phyloP scores from a whole-genome alignment of 2,329 filamentous ascomycete species.

The Venturia carpophila region DNA sequence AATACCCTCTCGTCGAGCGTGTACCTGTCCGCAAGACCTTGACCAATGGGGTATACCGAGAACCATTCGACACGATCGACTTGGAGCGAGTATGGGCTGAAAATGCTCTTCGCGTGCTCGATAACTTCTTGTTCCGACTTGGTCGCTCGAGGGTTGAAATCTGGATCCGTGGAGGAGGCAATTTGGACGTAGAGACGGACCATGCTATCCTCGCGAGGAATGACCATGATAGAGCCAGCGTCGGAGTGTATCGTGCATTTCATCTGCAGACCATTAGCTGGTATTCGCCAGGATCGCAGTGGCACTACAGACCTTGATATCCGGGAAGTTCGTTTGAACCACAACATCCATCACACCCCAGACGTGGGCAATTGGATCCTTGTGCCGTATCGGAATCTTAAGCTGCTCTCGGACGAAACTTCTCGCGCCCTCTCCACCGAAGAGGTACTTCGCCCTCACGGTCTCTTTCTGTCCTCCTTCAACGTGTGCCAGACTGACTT shows the following conservation, averaged over 20 bases:
- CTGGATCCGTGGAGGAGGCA: constrained; percentile 52
- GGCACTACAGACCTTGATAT: constrained; percentile 46
- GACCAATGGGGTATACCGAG: constrained; percentile 58
- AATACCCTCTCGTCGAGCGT: constrained; percentile 58
- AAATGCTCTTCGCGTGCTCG: constrained; percentile 48
- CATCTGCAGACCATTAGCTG: constrained; percentile 37
- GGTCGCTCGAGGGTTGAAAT: constrained; percentile 54
- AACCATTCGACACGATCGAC: constrained; percentile 61
- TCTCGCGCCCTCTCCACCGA: constrained; percentile 54
- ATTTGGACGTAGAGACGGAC: constrained; percentile 52
- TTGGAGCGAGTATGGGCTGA: constrained; percentile 52
- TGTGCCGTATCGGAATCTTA: constrained; percentile 57
- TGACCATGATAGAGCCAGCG: constrained; percentile 56
- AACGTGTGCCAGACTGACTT: constrained; percentile 68
- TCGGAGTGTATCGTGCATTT: constrained; percentile 62
- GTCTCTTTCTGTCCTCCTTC: constrained; percentile 65
- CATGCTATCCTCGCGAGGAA: constrained; percentile 48
- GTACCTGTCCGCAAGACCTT: constrained; percentile 57
- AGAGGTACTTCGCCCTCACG: constrained; percentile 54
- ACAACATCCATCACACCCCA: constrained; percentile 63
- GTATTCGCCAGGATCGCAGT: neutral
- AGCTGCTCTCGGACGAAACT: constrained; percentile 56
- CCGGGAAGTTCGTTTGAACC: constrained; percentile 54
- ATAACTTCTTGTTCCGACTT: constrained; percentile 54
- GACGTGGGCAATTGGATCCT: constrained; percentile 55